These are phyloP conservation scores for Lepidium sativum DNA, from an alignment of 345 rosid species.

Conservation along the genomic window DNA sequence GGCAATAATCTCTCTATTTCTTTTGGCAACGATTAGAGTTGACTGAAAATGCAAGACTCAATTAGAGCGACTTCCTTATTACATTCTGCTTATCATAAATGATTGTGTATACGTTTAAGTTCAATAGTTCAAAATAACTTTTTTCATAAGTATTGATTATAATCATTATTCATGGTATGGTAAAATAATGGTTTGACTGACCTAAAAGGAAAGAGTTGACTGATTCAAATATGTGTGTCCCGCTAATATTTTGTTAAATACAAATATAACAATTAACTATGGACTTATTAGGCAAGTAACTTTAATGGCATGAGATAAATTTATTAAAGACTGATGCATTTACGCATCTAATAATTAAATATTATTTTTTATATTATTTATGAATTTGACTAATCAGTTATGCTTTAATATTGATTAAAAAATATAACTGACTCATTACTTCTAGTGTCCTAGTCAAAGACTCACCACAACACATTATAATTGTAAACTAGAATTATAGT, in stretches of 20 bases:
- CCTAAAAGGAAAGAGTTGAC: background rate
- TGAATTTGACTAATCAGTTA: too few species aligned
- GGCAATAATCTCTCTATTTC: background rate
- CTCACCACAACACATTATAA: too few species aligned
- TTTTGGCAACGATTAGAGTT: background rate
- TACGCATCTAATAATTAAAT: too few species aligned
- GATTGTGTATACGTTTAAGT: background rate
- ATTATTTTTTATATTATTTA: too few species aligned
- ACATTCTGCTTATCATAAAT: background rate
- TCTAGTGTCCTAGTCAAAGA: too few species aligned
- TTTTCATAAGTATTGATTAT: background rate
- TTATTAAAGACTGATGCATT: too few species aligned
- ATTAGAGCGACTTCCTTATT: background rate
- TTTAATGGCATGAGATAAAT: too few species aligned
- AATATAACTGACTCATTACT: too few species aligned
- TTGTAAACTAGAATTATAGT: too few species aligned
- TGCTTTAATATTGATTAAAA: too few species aligned
- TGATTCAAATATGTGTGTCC: background rate
- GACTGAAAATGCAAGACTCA: constrained; percentile 2
- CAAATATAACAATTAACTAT: too few species aligned
- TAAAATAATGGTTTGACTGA: background rate
- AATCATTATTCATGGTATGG: background rate
- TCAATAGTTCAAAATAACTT: background rate
- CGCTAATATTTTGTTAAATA: background rate
- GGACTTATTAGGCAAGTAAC: too few species aligned